phyloP scores from a whole-genome alignment of 192 early-diverging fungal genomes.

The Coemansia sp. region DNA sequence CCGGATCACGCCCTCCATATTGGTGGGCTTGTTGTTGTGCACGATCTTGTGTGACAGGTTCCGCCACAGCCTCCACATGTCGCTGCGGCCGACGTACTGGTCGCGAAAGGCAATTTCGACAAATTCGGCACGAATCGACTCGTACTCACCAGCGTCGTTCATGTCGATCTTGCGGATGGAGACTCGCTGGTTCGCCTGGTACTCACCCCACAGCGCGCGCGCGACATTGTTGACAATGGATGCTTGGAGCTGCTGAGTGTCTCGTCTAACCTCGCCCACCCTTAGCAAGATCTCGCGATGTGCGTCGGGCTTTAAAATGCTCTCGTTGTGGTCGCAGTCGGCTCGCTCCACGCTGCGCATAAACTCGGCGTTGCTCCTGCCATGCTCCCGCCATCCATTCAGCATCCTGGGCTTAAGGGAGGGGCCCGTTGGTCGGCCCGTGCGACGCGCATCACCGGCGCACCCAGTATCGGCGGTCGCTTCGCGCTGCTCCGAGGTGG shows the following conservation, averaged over 20 bases:
- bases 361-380: background rate
- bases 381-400: constrained; percentile 3
- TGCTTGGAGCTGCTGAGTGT: constrained; percentile 43
- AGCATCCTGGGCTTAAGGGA: background rate
- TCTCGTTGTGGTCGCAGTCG: constrained; percentile 11
- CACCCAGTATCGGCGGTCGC: background rate
- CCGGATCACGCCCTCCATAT: constrained; percentile 70
- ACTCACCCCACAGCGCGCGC: constrained; percentile 49
- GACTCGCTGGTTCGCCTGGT: constrained; percentile 37
- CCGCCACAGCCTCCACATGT: constrained; percentile 91
- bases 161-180: constrained; percentile 65
- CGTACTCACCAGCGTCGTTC: constrained; percentile 29
- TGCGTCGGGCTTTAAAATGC: constrained; percentile 17
- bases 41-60: constrained; percentile 70
- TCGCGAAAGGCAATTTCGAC: constrained; percentile 88
- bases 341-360: background rate
- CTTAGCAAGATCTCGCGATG: constrained; percentile 42
- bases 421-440: background rate
- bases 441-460: background rate
- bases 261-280: constrained; percentile 49
- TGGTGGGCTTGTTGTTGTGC: constrained; percentile 76
- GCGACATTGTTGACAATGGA: constrained; percentile 28
- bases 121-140: constrained; percentile 71
- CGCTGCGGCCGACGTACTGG: constrained; percentile 89
- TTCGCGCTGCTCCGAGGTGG: constrained; percentile 7